Base-by-base conservation (phyloP, 1,139 yeast species). In the Wickerhamomyces sp. region DNA sequence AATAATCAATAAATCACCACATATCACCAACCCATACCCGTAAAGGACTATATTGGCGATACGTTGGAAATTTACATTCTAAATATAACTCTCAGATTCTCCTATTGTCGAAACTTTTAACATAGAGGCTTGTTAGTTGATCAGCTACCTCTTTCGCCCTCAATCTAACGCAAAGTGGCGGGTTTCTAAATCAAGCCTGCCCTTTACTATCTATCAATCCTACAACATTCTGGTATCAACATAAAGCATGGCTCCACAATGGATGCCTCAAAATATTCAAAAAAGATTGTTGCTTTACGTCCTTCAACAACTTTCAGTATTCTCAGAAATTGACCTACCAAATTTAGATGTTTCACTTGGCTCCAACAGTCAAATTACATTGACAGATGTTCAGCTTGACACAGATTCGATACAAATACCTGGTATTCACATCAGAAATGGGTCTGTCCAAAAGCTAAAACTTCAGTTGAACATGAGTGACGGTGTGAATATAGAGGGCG, bases 191-290 rank as follows among this genome's bases (percentile, higher is more conserved):
- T n/a, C n/a, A n/a, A n/a, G n/a, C n/a, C n/a, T n/a, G n/a, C n/a
- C n/a, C n/a, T n/a, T n/a, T n/a, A n/a, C n/a, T n/a, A n/a, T n/a
- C n/a, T n/a, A n/a, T n/a, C n/a, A n/a, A n/a, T n/a, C n/a, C n/a
- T n/a, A n/a, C n/a, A n/a, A n/a, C n/a, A n/a, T n/a, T n/a, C n/a
- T n/a, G n/a, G n/a, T n/a, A 18, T 13, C 18, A 21, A 5, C 19
- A 20, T 16, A 23, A 22, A 19, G 32, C 15, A 75, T 75, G 81
- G 71, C 74, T 51, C 78, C 83, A 32, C 79, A 68, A 52, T 84
- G 94, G 93, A 70, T 83, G 57, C 91, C 94, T 10, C 89, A 81
- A 54, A 82, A 80, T 55, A 69, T 88, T 30, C 95, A 87, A 54
- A 83, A 84, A 59, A 67, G 95, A 50, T 73, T 88, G 32, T 72